phyloP scores from a whole-genome alignment of 2,329 filamentous ascomycete genomes.

The Exophiala viscosa region DNA sequence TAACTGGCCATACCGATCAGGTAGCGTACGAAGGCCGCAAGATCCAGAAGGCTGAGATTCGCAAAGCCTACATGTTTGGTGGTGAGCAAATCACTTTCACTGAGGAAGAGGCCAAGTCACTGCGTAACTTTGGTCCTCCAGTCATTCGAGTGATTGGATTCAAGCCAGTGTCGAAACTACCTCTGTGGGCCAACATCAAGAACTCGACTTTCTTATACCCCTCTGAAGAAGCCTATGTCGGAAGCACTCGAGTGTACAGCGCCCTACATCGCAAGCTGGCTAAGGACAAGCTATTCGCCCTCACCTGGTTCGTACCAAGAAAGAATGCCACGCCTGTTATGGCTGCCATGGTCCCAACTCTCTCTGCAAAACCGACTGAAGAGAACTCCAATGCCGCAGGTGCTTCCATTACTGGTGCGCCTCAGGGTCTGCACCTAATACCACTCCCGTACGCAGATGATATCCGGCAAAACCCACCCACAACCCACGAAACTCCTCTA shows the following conservation, averaged over 20 bases:
- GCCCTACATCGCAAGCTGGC: constrained; percentile 85
- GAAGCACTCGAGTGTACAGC: constrained; percentile 88
- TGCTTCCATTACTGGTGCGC: constrained; percentile 24
- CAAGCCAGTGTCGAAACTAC: constrained; percentile 71
- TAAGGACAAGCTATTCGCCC: constrained; percentile 71
- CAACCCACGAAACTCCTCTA: constrained; percentile 43
- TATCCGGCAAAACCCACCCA: constrained; percentile 68
- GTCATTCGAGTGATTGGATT: constrained; percentile 89
- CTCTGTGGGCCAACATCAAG: constrained; percentile 78
- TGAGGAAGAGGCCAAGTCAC: constrained; percentile 71
- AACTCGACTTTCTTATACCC: constrained; percentile 93
- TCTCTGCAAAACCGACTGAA: constrained; percentile 16
- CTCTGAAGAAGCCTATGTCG: constrained; percentile 82
- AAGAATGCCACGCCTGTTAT: constrained; percentile 74
- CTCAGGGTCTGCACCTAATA: constrained; percentile 50
- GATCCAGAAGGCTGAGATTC: constrained; percentile 76
- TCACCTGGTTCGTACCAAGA: constrained; percentile 87
- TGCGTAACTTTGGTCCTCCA: constrained; percentile 77
- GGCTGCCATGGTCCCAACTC: constrained; percentile 69
- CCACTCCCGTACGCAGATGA: constrained; percentile 89
- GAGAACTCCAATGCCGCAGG: constrained; percentile 21
- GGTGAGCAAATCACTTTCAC: constrained; percentile 85
- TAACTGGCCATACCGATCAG: constrained; percentile 66
- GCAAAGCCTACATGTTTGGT: constrained; percentile 94
- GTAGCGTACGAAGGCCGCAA: constrained; percentile 68